Base-by-base conservation (phyloP, 208 protist genomes). In the Vickermania spadyakhi region DNA sequence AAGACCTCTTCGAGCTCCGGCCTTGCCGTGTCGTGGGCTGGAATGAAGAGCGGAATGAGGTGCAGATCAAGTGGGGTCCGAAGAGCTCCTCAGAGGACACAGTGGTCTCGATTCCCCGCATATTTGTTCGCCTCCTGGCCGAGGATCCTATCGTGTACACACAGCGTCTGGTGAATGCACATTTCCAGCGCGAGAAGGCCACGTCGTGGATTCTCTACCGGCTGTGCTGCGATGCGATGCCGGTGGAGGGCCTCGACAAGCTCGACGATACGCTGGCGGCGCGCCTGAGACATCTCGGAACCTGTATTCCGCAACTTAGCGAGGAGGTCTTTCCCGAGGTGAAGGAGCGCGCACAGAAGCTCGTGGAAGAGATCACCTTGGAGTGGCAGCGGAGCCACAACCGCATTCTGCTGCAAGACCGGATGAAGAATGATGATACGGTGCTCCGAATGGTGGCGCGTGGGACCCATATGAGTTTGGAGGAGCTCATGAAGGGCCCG, bases 161-260 rank as follows among this genome's bases (percentile, higher is more conserved):
- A 11, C 81, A 88, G 68, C 84, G 91, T 23, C 77, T 97, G 22
- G 60, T 75, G 28, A 79, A 79, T 58, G 91, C 91, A 7, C 79
- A 93, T 58, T 54, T 68, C 57, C 84, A 94, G 70, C 86, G 91
- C 1, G 73, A 76, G 54, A 91, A 93, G 80, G 84, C 86, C 21
- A 93, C 77, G 62, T 70, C 84, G 50, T 97, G 88, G 87, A 88
- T 97, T 52, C 63, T 85, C 14, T 97, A 97, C 71, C 84, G 85
- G 31, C 79, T 97, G 11, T 96, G 85, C 84, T 95, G 88, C 60
- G 89, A 97, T 58, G 81, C 89, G 30, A 97, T 97, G 91, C 86
- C 87, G n/a, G 77, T 84, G 28, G 84, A 84, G 23, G 85, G 81
- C 1, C 52, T 96, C 3, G 60, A 67, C 26, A 72, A 73, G 3